Evolutionary conservation across 2,329 filamentous ascomycete genomes (phyloP).

Genomic region (Fonsecaea erecta): DNA sequence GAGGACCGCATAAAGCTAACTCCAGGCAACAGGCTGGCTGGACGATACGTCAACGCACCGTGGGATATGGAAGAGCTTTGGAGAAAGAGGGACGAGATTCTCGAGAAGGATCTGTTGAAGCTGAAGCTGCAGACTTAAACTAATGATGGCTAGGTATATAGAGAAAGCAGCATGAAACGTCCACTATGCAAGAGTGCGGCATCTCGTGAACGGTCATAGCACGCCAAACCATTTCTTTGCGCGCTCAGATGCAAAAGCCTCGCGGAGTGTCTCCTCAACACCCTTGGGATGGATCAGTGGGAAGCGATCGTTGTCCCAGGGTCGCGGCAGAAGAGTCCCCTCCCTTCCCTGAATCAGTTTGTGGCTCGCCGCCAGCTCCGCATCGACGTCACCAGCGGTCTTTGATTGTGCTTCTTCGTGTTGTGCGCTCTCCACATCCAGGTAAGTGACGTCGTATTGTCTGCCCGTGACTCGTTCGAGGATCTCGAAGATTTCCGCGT

Average conservation of each 20-base stretch:
- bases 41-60: conserved; percentile 20
- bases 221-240: conserved; percentile 29
- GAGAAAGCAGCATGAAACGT: not conserved
- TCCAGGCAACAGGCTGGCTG: conserved; percentile 35
- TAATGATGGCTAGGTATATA: too few species aligned
- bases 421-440: conserved; percentile 22
- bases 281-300: conserved; percentile 10
- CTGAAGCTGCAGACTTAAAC: conserved; percentile 18
- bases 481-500: conserved; percentile 18
- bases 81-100: conserved; percentile 37
- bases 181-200: not conserved
- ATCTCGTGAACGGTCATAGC: conserved; percentile 25
- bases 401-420: conserved; percentile 19
- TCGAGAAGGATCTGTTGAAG: conserved; percentile 40
- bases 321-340: conserved; percentile 13
- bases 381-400: conserved; percentile 18
- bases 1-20: not conserved
- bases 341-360: conserved; percentile 25
- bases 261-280: conserved; percentile 11
- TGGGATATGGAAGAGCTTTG: conserved; percentile 43
- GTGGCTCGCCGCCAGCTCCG: conserved; percentile 22
- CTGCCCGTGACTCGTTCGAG: conserved; percentile 18
- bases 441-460: conserved; percentile 20
- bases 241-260: conserved; percentile 13
- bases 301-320: conserved; percentile 24